These are phyloP conservation scores for Solioccasus polychromus DNA, from an alignment of 768 basidiomycete species.

Conservation along the genomic window DNA sequence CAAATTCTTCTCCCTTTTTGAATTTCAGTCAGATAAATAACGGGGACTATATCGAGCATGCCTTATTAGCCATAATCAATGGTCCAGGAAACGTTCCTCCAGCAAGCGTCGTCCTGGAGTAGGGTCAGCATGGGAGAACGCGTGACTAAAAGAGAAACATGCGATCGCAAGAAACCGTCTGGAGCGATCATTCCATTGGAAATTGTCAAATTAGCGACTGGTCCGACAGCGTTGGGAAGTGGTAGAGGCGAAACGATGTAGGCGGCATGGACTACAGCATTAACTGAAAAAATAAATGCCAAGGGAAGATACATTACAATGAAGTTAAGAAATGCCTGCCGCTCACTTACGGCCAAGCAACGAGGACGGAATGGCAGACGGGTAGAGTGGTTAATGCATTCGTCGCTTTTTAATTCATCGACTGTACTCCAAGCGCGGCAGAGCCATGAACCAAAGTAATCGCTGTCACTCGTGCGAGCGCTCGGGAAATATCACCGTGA, in stretches of 20 bases:
- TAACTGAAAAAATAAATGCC: conserved; percentile 2
- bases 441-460: too few species aligned
- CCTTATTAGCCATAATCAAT: conserved; percentile 39
- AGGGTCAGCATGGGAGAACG: not conserved
- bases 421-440: too few species aligned
- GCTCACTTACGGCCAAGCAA: not conserved
- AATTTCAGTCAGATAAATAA: not conserved
- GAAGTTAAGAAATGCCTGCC: not conserved
- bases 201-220: conserved; percentile 33
- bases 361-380: not conserved
- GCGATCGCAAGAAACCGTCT: conserved; percentile 49
- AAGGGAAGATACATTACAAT: conserved; percentile 11
- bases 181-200: conserved; percentile 42
- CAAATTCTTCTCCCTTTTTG: conserved; percentile 38
- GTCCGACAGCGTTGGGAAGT: conserved; percentile 8
- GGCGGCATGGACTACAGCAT: conserved; percentile 14
- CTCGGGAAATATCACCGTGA: too few species aligned
- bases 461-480: too few species aligned
- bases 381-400: not conserved
- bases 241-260: conserved; percentile 15
- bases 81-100: conserved; percentile 48
- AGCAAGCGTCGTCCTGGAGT: conserved; percentile 29
- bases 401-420: too few species aligned
- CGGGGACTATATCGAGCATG: not conserved
- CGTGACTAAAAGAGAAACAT: conserved; percentile 12